Evolutionary conservation across 495 filamentous ascomycete genomes (phyloP).

Genomic region (Lepraria neglecta): DNA sequence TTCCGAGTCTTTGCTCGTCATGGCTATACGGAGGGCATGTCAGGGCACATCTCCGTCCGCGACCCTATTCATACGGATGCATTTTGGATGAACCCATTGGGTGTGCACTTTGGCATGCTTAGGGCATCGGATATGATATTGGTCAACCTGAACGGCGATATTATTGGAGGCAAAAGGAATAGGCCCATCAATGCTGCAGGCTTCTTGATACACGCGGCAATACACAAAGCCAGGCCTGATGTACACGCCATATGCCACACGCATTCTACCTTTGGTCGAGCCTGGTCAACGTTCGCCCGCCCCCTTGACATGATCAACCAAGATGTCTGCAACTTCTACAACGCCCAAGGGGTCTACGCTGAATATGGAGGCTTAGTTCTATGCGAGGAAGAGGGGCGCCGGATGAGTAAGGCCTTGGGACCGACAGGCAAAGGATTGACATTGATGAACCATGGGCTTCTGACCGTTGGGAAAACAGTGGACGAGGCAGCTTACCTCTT

Average conservation of each 20-base stretch:
- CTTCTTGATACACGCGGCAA: slow-evolving; percentile 58
- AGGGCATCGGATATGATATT: slow-evolving; percentile 47
- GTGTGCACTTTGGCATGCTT: slow-evolving; percentile 41
- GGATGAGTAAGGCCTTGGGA: slow-evolving; percentile 46
- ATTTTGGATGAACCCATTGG: slow-evolving; percentile 34
- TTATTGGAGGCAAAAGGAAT: slow-evolving; percentile 43
- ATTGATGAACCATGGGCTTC: slow-evolving; percentile 50
- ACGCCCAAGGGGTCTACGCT: slow-evolving; percentile 45
- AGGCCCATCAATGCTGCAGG: slow-evolving; percentile 57
- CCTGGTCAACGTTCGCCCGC: slow-evolving; percentile 44
- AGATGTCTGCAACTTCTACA: slow-evolving; percentile 53
- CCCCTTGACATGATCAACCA: slow-evolving; percentile 47
- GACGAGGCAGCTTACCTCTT: slow-evolving; percentile 54
- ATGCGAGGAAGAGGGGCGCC: slow-evolving; percentile 41
- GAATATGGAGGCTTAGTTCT: slow-evolving; percentile 54
- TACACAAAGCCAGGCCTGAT: slow-evolving; percentile 47
- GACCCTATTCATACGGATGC: slow-evolving; percentile 31
- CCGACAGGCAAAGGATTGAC: slow-evolving; percentile 40
- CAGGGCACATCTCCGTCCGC: slow-evolving; percentile 34
- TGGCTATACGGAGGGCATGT: slow-evolving; percentile 33
- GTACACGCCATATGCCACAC: slow-evolving; percentile 47
- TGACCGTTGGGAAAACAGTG: slow-evolving; percentile 48
- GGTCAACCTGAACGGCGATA: slow-evolving; percentile 38
- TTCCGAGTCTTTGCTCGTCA: slow-evolving; percentile 34
- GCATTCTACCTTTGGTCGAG: slow-evolving; percentile 43